Evolutionary conservation across 768 basidiomycete species (phyloP).

Genomic region (Stropharia rugosoannulata): DNA sequence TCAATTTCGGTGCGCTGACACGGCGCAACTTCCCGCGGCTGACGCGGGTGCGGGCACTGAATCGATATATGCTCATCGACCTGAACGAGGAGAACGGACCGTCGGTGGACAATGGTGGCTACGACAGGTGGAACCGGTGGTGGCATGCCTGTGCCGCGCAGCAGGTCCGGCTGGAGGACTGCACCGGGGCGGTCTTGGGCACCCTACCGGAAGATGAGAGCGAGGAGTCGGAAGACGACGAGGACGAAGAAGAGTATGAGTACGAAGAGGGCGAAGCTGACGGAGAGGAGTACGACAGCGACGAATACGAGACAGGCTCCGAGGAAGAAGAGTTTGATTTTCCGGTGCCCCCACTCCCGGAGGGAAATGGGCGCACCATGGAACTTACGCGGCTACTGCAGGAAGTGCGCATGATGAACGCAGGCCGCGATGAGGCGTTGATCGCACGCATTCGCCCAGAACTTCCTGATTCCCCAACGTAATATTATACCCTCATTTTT

Average conservation of each 20-base stretch:
- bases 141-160: constrained; percentile 50
- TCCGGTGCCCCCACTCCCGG: constrained; percentile 27
- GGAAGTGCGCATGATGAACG: constrained; percentile 55
- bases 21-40: constrained; percentile 60
- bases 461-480: constrained; percentile 3
- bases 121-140: constrained; percentile 70
- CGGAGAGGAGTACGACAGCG: not conserved
- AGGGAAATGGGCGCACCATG: constrained; percentile 28
- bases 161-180: constrained; percentile 69
- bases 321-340: constrained; percentile 19
- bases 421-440: constrained; percentile 40
- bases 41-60: constrained; percentile 58
- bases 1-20: constrained; percentile 58
- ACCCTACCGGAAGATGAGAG: constrained; percentile 39
- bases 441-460: constrained; percentile 18
- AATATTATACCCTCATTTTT: not conserved
- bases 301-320: constrained; percentile 22
- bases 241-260: not conserved
- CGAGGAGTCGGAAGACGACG: constrained; percentile 25
- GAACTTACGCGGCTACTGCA: constrained; percentile 56
- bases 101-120: constrained; percentile 35
- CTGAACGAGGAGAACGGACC: constrained; percentile 57
- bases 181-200: constrained; percentile 67
- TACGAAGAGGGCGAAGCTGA: constrained; percentile 6
- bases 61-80: constrained; percentile 50